These are phyloP conservation scores for Trichoderma brevicompactum DNA, from an alignment of 2,329 filamentous ascomycete genomes.

Conservation along the genomic window DNA sequence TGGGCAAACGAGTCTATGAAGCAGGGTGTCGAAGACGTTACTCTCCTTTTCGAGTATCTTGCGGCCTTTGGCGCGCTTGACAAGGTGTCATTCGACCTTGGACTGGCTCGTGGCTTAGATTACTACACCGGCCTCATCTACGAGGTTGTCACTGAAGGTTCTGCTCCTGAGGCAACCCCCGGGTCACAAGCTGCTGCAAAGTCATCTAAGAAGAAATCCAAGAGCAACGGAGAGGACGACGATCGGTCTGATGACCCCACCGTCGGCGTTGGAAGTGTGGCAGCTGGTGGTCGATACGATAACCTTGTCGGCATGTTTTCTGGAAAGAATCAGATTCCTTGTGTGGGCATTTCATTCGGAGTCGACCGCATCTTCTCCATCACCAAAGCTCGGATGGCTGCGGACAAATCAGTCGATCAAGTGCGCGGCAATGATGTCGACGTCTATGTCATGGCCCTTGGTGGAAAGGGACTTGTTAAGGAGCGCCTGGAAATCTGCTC, in stretches of 20 bases:
- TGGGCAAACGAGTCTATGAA: conserved; percentile 74
- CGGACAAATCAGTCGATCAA: conserved; percentile 64
- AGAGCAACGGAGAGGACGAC: conserved; percentile 57
- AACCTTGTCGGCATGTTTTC: conserved; percentile 94
- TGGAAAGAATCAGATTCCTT: conserved; percentile 76
- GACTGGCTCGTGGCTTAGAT: conserved; percentile 86
- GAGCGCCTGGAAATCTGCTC: conserved; percentile 83
- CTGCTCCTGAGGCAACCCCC: conserved; percentile 57
- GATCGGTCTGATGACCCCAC: conserved; percentile 80
- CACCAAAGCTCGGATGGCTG: conserved; percentile 75
- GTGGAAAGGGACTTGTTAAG: conserved; percentile 79
- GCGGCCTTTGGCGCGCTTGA: conserved; percentile 74
- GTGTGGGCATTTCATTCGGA: conserved; percentile 76
- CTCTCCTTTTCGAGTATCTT: conserved; percentile 79
- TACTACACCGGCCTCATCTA: conserved; percentile 93
- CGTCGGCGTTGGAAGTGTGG: conserved; percentile 83
- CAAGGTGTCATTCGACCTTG: conserved; percentile 85
- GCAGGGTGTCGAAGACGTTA: conserved; percentile 80
- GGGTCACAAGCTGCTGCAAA: conserved; percentile 35
- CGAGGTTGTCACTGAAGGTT: conserved; percentile 83
- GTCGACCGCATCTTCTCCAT: conserved; percentile 96
- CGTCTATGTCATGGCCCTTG: conserved; percentile 94
- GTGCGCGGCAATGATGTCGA: conserved; percentile 76
- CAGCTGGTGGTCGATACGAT: conserved; percentile 89
- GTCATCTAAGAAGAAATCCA: conserved; percentile 52